A percentile compares a stretch with the other conserved stretches of the same genome.
phyloP scores from a whole-genome alignment of 1,139 yeast genomes.

The Arxiozyma slooffiae region DNA sequence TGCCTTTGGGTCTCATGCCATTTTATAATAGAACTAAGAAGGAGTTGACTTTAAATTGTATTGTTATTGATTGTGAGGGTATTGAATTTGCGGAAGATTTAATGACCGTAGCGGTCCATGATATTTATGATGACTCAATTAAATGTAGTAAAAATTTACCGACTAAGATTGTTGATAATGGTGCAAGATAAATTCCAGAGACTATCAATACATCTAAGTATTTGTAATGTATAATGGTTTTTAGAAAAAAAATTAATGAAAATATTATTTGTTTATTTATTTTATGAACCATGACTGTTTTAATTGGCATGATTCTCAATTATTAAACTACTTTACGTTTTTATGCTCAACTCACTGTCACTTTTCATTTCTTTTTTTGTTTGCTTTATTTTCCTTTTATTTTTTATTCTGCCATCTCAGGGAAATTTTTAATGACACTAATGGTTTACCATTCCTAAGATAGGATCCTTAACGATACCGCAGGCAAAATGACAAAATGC shows the following conservation, averaged over 20 bases:
- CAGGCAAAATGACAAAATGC: conserved; percentile 36
- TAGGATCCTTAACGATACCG: conserved; percentile 60
- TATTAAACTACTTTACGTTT: too few species aligned
- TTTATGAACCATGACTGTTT: not conserved
- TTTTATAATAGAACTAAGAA: conserved; percentile 39
- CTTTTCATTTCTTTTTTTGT: too few species aligned
- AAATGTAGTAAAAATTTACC: conserved; percentile 65
- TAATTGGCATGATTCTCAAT: not conserved
- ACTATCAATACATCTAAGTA: conserved; percentile 56
- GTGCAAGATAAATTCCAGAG: conserved; percentile 78
- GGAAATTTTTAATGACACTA: conserved; percentile 36
- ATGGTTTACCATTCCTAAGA: conserved; percentile 69
- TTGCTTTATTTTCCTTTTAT: too few species aligned
- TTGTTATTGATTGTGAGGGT: conserved; percentile 85
- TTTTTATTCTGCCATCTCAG: conserved; percentile 37
- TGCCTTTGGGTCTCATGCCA: conserved; percentile 88
- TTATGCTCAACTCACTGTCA: too few species aligned
- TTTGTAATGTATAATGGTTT: not conserved
- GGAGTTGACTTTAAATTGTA: conserved; percentile 49
- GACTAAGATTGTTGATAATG: conserved; percentile 51
- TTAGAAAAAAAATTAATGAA: not conserved
- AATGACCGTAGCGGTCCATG: conserved; percentile 16
- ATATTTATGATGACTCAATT: conserved; percentile 51
- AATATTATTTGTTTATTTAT: not conserved
- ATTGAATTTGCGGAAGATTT: conserved; percentile 46